phyloP scores from a whole-genome alignment of 805 yeast species.

The Lachancea thermotolerans region DNA sequence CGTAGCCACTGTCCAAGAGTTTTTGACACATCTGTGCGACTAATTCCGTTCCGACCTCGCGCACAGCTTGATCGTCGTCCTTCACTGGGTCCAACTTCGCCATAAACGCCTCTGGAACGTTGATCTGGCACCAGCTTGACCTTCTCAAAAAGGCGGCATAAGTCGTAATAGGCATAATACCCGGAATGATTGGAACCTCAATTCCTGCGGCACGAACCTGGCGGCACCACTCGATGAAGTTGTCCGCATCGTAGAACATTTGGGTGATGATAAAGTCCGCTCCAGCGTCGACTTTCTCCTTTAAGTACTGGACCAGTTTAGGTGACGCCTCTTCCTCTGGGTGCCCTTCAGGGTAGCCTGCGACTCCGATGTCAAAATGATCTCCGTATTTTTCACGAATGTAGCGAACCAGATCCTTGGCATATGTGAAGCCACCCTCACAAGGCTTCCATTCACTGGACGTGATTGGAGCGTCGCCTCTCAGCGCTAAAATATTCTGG shows the following conservation, averaged over 20 bases:
- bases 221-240: slow-evolving; percentile 74
- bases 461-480: slow-evolving; percentile 91
- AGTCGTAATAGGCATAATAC: slow-evolving; percentile 98
- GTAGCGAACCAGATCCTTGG: slow-evolving; percentile 76
- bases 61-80: slow-evolving; percentile 83
- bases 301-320: slow-evolving; percentile 53
- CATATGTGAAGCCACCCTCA: slow-evolving; percentile 75
- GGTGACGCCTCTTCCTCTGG: slow-evolving; percentile 69
- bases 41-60: slow-evolving; percentile 77
- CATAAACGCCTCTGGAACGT: slow-evolving; percentile 67
- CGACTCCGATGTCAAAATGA: slow-evolving; percentile 91
- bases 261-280: slow-evolving; percentile 93
- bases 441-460: slow-evolving; percentile 36
- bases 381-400: slow-evolving; percentile 74
- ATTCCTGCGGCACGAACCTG: slow-evolving; percentile 66
- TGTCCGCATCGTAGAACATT: slow-evolving; percentile 92
- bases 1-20: slow-evolving; percentile 60
- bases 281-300: slow-evolving; percentile 89
- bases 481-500: slow-evolving; percentile 84
- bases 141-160: slow-evolving; percentile 89
- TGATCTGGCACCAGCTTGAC: slow-evolving; percentile 88
- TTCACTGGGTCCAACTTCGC: slow-evolving; percentile 70
- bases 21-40: slow-evolving; percentile 77
- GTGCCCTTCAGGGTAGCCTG: slow-evolving; percentile 97
- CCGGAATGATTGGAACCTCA: slow-evolving; percentile 85